Evolutionary conservation across 148 eudicot species (phyloP), one percentile per base, ranked within the genome.

Genomic region (Silene conica): DNA sequence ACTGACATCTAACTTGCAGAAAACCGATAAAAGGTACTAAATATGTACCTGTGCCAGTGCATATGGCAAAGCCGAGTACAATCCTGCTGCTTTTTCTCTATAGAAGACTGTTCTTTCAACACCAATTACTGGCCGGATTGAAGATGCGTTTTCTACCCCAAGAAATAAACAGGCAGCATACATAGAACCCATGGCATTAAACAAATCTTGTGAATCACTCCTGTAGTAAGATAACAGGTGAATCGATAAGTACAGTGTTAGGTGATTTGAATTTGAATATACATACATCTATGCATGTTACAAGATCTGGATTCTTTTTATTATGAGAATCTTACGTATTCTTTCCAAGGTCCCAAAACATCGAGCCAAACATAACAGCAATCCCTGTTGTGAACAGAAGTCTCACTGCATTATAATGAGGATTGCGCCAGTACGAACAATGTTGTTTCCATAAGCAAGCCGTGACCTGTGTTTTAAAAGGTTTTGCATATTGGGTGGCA

Each of bases 361-460:
- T 57, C 28, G 76, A 72, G 67, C 89, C 92, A 48, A 88, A 60
- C 4, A 80, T 56, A 18, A 77, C 52, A 5, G 83, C 80, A 46
- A 80, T 71, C 25, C 75, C 19, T 20, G 61, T 23, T 43, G 81
- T 75, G 79, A 73, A 76, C 38, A 68, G 59, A 34, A 79, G 52
- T 57, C 92, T 77, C 11, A 74, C 74, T 5, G 79, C 77, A 75
- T 86, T 88, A 74, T 86, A 88, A 41, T 71, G 58, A 10, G 87
- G 81, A 70, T 80, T 88, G 77, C 89, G 80, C 92, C 89, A 86
- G 60, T 88, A 88, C 6, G 89, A 78, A 66, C 82, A 76, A 61
- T 82, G 69, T 54, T 86, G 92, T 78, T 88, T 88, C 91, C 91
- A 88, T 23, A 88, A 78, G 71, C 91, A 88, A 7, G 87, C 82